Evolutionary conservation across 2,329 filamentous ascomycete species (phyloP).

Genomic region (Exophiala bonariae): DNA sequence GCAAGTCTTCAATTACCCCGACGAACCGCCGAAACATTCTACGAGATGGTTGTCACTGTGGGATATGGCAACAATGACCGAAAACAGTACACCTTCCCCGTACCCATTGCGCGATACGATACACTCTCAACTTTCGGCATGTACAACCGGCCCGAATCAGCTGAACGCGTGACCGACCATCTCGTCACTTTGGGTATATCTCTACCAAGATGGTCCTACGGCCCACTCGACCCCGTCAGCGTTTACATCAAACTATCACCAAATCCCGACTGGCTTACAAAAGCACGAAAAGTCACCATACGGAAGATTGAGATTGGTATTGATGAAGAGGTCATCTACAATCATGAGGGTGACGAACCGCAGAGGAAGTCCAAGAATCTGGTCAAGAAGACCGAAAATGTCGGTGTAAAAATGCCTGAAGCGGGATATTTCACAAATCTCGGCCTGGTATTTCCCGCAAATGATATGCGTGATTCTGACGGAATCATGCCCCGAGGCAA

Average conservation of each 20-base stretch:
- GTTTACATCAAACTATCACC: constrained; percentile 94
- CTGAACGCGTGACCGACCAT: constrained; percentile 83
- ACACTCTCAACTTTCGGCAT: constrained; percentile 98
- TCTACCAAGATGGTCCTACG: constrained; percentile 93
- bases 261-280: constrained; percentile 86
- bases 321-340: constrained; percentile 98
- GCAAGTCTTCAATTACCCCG: constrained; percentile 87
- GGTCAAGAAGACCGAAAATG: constrained; percentile 76
- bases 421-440: constrained; percentile 91
- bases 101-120: constrained; percentile 90
- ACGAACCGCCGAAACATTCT: constrained; percentile 93
- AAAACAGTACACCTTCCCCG: constrained; percentile 86
- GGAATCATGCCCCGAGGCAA: constrained; percentile 84
- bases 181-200: constrained; percentile 89
- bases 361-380: constrained; percentile 85
- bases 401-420: constrained; percentile 84
- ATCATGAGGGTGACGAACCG: constrained; percentile 94
- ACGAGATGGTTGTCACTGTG: constrained; percentile 93
- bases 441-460: constrained; percentile 84
- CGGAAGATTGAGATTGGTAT: constrained; percentile 91
- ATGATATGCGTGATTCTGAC: constrained; percentile 82
- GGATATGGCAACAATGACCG: constrained; percentile 86
- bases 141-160: constrained; percentile 95
- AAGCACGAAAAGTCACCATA: constrained; percentile 89
- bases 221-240: constrained; percentile 89